Evolutionary conservation across 2,329 filamentous ascomycete genomes (phyloP), one percentile per base, ranked within the genome.

Genomic region (Exophiala lecanii-corni): DNA sequence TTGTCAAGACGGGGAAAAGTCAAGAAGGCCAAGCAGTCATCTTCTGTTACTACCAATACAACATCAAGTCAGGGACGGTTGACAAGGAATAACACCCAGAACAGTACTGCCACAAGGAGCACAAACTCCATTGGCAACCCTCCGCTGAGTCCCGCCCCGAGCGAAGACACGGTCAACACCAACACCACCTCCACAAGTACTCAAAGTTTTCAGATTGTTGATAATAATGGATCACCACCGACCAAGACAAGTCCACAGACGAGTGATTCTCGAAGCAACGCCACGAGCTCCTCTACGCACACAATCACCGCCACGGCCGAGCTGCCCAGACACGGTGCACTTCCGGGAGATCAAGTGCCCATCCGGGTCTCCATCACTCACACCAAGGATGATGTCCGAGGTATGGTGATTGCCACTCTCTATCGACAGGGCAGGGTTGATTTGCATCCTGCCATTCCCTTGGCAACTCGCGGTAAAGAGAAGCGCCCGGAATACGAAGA

Each of bases 361-460:
- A 76, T 97, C 41, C 84, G 79, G 56, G 82, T 97, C 39, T 81
- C 77, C 1, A 82, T 98, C 47, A 84, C 88, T 51, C 92, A 97
- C 61, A 91, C 84, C 47, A 94, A 94, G 63, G 78, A 82, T 45
- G 39, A 49, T 42, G 79, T 97, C 58, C 88, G 91, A 68, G 97
- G 89, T 61, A 91, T 92, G 5, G 84, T 97, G 36, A 92, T 97
- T 48, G 80, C 95, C 34, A 97, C 92, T 2, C 71, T 98, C 6
- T 96, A 94, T 62, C 81, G 92, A 33, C 86, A 94, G 63, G 89
- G 89, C 17, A 81, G 88, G 47, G 91, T 97, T 34, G 91, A 98
- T 60, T 85, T 89, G 57, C 77, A 82, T 57, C 80, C 79, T 16
- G 71, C 76, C 6, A 71, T 82, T 42, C 69, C 78, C 3, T 65